These are phyloP conservation scores for Smittium culicis DNA, from an alignment of 371 early-diverging fungal genomes.

Conservation along the genomic window DNA sequence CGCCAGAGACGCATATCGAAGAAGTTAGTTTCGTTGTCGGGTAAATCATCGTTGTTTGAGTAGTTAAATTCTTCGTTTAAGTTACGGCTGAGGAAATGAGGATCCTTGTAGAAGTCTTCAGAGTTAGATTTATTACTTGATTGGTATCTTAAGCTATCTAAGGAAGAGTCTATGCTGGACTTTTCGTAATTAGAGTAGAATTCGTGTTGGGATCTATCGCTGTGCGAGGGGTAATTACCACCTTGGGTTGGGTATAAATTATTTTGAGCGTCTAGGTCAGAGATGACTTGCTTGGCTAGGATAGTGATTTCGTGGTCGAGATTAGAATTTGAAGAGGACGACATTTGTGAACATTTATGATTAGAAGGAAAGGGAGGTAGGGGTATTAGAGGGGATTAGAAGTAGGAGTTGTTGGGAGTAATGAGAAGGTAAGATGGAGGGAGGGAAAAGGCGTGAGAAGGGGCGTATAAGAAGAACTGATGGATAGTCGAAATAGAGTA, in stretches of 20 bases:
- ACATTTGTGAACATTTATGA: neutral
- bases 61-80: neutral
- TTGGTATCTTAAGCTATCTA: neutral
- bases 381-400: neutral
- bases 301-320: neutral
- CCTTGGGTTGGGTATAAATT: neutral
- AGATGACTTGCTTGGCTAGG: neutral
- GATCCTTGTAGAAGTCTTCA: neutral
- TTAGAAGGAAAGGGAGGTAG: neutral
- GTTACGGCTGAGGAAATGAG: neutral
- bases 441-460: neutral
- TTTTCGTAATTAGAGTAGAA: neutral
- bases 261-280: neutral
- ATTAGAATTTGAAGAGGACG: neutral
- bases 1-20: constrained; percentile 26
- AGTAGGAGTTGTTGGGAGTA: neutral
- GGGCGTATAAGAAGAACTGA: neutral
- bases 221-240: no score
- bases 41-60: neutral
- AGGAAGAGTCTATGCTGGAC: neutral
- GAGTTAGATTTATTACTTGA: neutral
- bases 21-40: constrained; percentile 18
- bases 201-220: neutral
- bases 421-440: neutral
- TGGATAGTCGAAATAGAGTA: neutral